Evolutionary conservation across 2,329 filamentous ascomycete genomes (phyloP).

Genomic region (Gaeumannomyces tritici): DNA sequence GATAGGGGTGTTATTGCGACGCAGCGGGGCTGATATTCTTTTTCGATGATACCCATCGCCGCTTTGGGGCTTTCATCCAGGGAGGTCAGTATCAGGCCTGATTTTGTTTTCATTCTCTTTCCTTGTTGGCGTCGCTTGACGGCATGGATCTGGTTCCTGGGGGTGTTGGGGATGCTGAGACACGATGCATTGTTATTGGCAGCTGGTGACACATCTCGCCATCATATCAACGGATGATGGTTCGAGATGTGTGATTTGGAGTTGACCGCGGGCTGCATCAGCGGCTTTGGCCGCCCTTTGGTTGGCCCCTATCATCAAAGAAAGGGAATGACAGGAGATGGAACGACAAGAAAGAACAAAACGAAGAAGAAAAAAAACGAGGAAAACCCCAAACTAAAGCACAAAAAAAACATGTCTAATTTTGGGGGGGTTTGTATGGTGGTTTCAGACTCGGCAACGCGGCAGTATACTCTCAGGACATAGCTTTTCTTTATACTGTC

Average conservation of each 20-base stretch:
- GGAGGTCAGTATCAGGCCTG: neutral
- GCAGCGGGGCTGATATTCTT: constrained; percentile 8
- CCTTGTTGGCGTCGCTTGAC: no score
- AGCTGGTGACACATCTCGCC: no score
- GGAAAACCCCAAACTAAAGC: constrained; percentile 6
- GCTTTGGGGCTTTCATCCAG: constrained; percentile 1
- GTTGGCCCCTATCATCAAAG: no score
- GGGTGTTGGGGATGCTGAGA: no score
- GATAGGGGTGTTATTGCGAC: constrained; percentile 9
- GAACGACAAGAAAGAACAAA: no score
- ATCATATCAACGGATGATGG: no score
- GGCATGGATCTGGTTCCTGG: no score
- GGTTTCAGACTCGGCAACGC: constrained; percentile 5
- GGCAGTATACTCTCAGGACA: constrained; percentile 4
- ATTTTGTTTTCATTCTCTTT: no score
- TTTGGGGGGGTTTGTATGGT: constrained; percentile 9
- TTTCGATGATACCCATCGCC: constrained; percentile 12
- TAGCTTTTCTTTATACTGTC: constrained; percentile 10
- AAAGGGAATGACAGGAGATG: neutral
- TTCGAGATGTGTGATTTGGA: no score
- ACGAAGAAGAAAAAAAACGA: neutral
- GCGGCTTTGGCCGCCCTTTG: no score
- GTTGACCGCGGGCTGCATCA: no score
- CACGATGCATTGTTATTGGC: no score
- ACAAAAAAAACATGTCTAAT: constrained; percentile 6